These are phyloP conservation scores for Skeletonema marinoi DNA, from an alignment of 108 stramenopile genomes.

Conservation along the genomic window DNA sequence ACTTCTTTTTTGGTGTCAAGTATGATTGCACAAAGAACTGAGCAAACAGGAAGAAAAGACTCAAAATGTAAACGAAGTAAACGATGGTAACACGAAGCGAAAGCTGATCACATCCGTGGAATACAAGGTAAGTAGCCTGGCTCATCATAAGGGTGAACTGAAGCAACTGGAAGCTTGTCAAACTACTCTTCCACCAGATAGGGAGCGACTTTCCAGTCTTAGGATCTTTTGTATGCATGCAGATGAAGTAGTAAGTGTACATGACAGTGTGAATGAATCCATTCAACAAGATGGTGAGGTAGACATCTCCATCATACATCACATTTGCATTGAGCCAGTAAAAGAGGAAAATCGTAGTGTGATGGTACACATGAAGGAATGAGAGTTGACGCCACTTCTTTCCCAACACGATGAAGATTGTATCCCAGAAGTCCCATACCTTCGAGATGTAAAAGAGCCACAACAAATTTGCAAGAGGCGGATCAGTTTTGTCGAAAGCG, in stretches of 20 bases:
- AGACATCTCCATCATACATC: conserved; percentile 96
- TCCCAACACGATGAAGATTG: conserved; percentile 97
- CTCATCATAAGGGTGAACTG: conserved; percentile 98
- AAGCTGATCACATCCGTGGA: conserved; percentile 63
- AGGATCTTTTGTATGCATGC: conserved; percentile 95
- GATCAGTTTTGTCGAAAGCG: conserved; percentile 70
- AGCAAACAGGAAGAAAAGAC: conserved; percentile 94
- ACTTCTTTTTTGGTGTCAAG: conserved; percentile 87
- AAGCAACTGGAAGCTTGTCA: conserved; percentile 94
- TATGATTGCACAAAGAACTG: conserved; percentile 97
- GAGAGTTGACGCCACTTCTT: conserved; percentile 98
- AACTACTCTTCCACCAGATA: conserved; percentile 97
- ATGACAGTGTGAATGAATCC: conserved; percentile 99
- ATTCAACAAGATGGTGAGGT: conserved; percentile 94
- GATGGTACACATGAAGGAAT: conserved; percentile 99
- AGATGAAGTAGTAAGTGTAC: conserved; percentile 99
- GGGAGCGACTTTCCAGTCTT: conserved; percentile 89
- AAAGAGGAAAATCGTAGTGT: conserved; percentile 97
- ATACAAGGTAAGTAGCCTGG: conserved; percentile 88
- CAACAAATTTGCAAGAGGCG: conserved; percentile 89
- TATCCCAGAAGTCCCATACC: conserved; percentile 99
- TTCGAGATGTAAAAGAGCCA: conserved; percentile 99
- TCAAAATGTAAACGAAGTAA: conserved; percentile 96
- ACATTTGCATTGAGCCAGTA: conserved; percentile 96
- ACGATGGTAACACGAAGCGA: conserved; percentile 69